Percentiles rank a stretch among this genome's conserved stretches.
Evolutionary conservation across 148 eudicot genomes (phyloP).

Genomic region (Beta vulgaris): DNA sequence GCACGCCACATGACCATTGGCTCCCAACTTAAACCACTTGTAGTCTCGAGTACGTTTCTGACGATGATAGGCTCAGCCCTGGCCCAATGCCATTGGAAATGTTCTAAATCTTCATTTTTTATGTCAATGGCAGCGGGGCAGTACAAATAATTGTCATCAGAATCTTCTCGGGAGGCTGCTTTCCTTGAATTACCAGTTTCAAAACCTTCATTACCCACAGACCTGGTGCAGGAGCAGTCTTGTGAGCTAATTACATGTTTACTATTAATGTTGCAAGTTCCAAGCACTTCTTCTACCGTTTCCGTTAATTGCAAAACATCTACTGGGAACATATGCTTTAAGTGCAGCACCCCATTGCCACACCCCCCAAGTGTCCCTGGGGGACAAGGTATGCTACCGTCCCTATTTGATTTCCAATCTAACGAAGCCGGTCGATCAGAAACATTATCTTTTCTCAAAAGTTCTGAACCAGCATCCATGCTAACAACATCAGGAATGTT

Average conservation of each 20-base stretch:
- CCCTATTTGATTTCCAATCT: conserved; percentile 48
- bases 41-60: conserved; percentile 44
- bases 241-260: conserved; percentile 14
- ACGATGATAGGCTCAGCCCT: conserved; percentile 56
- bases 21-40: conserved; percentile 65
- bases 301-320: conserved; percentile 35
- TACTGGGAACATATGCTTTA: conserved; percentile 36
- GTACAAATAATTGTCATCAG: conserved; percentile 43
- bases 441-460: background rate
- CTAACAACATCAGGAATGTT: background rate
- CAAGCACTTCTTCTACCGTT: conserved; percentile 31
- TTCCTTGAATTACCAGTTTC: conserved; percentile 29
- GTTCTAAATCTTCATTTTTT: conserved; percentile 31
- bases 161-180: conserved; percentile 43
- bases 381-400: conserved; percentile 64
- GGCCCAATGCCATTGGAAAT: conserved; percentile 58
- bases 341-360: conserved; percentile 32
- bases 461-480: conserved; percentile 26
- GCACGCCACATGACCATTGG: conserved; percentile 75
- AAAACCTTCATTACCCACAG: conserved; percentile 13
- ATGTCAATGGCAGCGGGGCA: conserved; percentile 41
- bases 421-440: background rate
- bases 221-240: conserved; percentile 32
- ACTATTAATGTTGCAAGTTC: conserved; percentile 17
- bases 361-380: conserved; percentile 55